Conservation (phyloP, 768 basidiomycete genomes). For the Leccinum imitatum region DNA sequence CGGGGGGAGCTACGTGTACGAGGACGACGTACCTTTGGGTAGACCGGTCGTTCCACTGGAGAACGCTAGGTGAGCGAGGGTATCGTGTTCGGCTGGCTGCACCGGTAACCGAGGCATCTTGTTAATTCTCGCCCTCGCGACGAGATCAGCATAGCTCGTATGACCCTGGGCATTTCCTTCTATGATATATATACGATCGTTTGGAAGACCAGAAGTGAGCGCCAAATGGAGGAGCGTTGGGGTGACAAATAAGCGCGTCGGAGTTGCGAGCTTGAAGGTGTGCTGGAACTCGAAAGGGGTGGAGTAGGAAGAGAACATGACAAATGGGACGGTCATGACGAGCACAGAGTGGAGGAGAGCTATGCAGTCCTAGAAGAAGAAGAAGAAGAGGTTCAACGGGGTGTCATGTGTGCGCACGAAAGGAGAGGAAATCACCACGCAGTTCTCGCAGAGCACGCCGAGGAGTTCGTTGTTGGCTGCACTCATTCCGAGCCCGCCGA, state of each 20-base stretch:
- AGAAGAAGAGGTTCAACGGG: not conserved
- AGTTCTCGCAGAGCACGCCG: slow-evolving; percentile 71
- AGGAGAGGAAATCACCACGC: slow-evolving; percentile 41
- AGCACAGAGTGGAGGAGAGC: slow-evolving; percentile 51
- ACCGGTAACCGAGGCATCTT: slow-evolving; percentile 42
- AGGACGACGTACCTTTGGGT: slow-evolving; percentile 57
- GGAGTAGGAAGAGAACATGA: slow-evolving; percentile 51
- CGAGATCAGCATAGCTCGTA: slow-evolving; percentile 45
- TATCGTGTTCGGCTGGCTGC: slow-evolving; percentile 47
- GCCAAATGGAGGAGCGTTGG: slow-evolving; percentile 43
- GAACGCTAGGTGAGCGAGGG: slow-evolving; percentile 68
- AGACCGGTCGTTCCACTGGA: slow-evolving; percentile 79
- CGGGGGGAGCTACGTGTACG: not conserved
- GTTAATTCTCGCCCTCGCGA: slow-evolving; percentile 38
- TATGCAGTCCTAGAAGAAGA: slow-evolving; percentile 48
- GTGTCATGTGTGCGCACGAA: not conserved
- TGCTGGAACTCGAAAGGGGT: slow-evolving; percentile 59
- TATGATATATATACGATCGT: slow-evolving; percentile 50
- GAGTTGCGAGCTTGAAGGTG: slow-evolving; percentile 44
- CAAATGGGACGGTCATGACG: slow-evolving; percentile 50
- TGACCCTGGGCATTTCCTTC: slow-evolving; percentile 42
- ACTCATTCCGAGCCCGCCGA: slow-evolving; percentile 58
- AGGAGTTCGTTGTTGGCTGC: slow-evolving; percentile 54
- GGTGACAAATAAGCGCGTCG: slow-evolving; percentile 55
- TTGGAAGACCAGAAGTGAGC: slow-evolving; percentile 35